These are phyloP conservation scores for Chrysoporthe cubensis DNA, from an alignment of 2,329 filamentous ascomycete genomes.

Conservation along the genomic window DNA sequence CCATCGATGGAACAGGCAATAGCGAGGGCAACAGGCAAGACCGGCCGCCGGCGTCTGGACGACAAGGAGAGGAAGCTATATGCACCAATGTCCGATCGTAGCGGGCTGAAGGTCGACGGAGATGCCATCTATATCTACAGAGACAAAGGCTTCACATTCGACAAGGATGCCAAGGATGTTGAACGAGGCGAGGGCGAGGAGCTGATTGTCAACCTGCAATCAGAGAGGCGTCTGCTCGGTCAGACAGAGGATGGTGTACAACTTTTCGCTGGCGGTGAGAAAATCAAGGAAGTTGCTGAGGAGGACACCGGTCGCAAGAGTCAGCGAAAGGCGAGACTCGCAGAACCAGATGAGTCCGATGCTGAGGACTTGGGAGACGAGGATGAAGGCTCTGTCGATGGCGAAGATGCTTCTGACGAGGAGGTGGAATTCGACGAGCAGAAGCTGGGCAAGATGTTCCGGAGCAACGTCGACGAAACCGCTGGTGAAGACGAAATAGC, in stretches of 20 bases:
- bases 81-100: slow-evolving; percentile 97
- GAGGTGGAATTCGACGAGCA: slow-evolving; percentile 62
- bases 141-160: slow-evolving; percentile 76
- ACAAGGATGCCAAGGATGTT: slow-evolving; percentile 65
- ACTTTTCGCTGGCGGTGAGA: slow-evolving; percentile 78
- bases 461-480: slow-evolving; percentile 54
- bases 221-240: slow-evolving; percentile 79
- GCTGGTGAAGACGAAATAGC: slow-evolving; percentile 71
- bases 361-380: slow-evolving; percentile 53
- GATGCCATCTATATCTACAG: slow-evolving; percentile 90
- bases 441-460: slow-evolving; percentile 65
- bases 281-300: slow-evolving; percentile 63
- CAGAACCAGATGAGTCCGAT: slow-evolving; percentile 59
- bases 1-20: slow-evolving; percentile 87
- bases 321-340: slow-evolving; percentile 60
- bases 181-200: slow-evolving; percentile 94
- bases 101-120: slow-evolving; percentile 92
- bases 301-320: slow-evolving; percentile 66
- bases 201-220: slow-evolving; percentile 87
- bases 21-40: slow-evolving; percentile 83
- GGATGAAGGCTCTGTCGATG: slow-evolving; percentile 59
- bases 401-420: slow-evolving; percentile 56
- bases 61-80: slow-evolving; percentile 97
- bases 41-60: slow-evolving; percentile 77
- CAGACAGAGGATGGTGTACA: slow-evolving; percentile 81